Conservation (phyloP, 257 asterid genomes). For the Scutellaria baicalensis region DNA sequence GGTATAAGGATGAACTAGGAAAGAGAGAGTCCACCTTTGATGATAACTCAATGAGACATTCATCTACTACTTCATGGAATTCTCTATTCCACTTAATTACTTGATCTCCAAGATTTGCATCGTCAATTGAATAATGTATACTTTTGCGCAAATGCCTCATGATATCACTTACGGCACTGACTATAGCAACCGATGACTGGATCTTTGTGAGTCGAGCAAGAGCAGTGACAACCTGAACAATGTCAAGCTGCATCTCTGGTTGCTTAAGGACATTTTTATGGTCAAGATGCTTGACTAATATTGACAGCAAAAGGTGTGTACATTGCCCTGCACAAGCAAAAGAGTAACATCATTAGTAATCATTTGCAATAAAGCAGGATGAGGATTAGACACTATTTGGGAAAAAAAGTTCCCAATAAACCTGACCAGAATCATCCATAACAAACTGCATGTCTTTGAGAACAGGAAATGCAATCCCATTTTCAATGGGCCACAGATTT, state of each 20-base stretch:
- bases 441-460: constrained; percentile 83
- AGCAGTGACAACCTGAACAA: constrained; percentile 62
- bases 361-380: neutral
- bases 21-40: constrained; percentile 46
- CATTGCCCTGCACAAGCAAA: constrained; percentile 60
- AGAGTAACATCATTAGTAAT: neutral
- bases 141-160: constrained; percentile 94
- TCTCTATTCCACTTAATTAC: constrained; percentile 62
- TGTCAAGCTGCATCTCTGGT: constrained; percentile 88
- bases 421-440: constrained; percentile 83
- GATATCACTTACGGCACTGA: constrained; percentile 80
- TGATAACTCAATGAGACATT: constrained; percentile 75
- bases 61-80: constrained; percentile 75
- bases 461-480: constrained; percentile 81
- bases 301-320: constrained; percentile 73
- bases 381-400: neutral
- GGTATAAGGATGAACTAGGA: neutral
- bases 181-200: constrained; percentile 70
- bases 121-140: constrained; percentile 77
- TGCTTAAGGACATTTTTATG: constrained; percentile 81
- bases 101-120: constrained; percentile 66
- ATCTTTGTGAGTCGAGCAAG: constrained; percentile 66
- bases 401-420: neutral
- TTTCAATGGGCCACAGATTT: constrained; percentile 61
- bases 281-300: constrained; percentile 88